phyloP scores from a whole-genome alignment of 1,284 basidiomycete genomes.

The Ustilago nuda region DNA sequence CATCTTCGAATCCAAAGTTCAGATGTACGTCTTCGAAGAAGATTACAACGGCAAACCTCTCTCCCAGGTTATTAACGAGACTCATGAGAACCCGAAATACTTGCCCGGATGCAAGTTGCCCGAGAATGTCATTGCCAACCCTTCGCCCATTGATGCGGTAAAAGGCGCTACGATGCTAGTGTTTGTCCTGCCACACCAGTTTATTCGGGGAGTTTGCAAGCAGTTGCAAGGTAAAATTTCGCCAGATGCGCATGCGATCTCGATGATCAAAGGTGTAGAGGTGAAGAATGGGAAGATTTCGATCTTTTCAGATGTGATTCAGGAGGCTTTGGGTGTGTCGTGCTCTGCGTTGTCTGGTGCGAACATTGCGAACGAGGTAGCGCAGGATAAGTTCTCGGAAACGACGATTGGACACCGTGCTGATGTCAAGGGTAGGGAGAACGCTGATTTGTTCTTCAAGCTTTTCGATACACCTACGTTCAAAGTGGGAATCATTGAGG shows the following conservation, averaged over 20 bases:
- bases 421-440: slow-evolving; percentile 44
- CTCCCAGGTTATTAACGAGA: slow-evolving; percentile 73
- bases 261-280: slow-evolving; percentile 70
- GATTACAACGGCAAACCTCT: slow-evolving; percentile 72
- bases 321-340: slow-evolving; percentile 72
- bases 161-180: slow-evolving; percentile 73
- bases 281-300: slow-evolving; percentile 72
- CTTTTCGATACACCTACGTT: slow-evolving; percentile 73
- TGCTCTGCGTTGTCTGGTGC: slow-evolving; percentile 74
- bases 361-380: slow-evolving; percentile 75
- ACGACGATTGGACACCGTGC: slow-evolving; percentile 74
- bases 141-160: slow-evolving; percentile 72
- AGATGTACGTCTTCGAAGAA: slow-evolving; percentile 67
- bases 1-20: slow-evolving; percentile 58
- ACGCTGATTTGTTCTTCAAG: slow-evolving; percentile 66
- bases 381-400: slow-evolving; percentile 72
- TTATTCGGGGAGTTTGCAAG: slow-evolving; percentile 67
- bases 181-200: slow-evolving; percentile 74
- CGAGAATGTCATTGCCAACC: slow-evolving; percentile 73
- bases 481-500: slow-evolving; percentile 73
- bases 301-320: slow-evolving; percentile 74
- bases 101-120: slow-evolving; percentile 73
- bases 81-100: slow-evolving; percentile 74
- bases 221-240: slow-evolving; percentile 63
- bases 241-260: slow-evolving; percentile 66